Evolutionary conservation across 2,329 filamentous ascomycete species (phyloP).

Genomic region (Beauveria pseudobassiana): DNA sequence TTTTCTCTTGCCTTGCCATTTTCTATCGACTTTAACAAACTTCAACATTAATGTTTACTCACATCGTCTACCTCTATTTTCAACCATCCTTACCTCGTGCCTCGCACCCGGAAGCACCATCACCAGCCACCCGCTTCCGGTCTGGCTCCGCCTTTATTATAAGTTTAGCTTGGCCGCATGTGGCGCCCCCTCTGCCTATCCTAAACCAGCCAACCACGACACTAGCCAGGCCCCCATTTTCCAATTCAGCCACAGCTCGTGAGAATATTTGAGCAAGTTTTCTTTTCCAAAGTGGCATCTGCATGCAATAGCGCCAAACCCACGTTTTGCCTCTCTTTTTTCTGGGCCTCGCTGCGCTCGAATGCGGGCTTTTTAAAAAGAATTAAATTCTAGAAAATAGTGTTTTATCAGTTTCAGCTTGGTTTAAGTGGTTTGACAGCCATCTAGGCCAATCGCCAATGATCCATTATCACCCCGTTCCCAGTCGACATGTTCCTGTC

Average conservation of each 20-base stretch:
- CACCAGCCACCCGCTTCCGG: neutral
- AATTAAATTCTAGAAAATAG: neutral
- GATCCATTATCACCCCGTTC: neutral
- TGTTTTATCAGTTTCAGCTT: neutral
- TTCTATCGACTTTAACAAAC: too few relatives aligned
- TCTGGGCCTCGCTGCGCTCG: neutral
- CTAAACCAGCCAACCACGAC: neutral
- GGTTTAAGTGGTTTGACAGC: neutral
- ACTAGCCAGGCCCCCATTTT: too few relatives aligned
- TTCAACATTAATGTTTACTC: too few relatives aligned
- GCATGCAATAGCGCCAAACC: constrained; percentile 11
- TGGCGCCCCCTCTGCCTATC: neutral
- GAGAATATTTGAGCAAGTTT: constrained; percentile 35
- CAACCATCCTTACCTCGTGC: too few relatives aligned
- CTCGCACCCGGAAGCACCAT: too few relatives aligned
- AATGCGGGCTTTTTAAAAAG: neutral
- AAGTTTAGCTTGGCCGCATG: neutral
- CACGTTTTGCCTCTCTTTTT: neutral
- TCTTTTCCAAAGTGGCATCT: neutral
- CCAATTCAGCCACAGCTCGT: constrained; percentile 12
- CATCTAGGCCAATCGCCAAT: neutral
- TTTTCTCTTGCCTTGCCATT: too few relatives aligned
- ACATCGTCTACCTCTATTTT: too few relatives aligned
- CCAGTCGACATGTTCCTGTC: neutral
- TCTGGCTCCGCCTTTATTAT: neutral